These are phyloP conservation scores for Microbotryum silenes-acaulis DNA, from an alignment of 1,284 basidiomycete species.

Conservation along the genomic window DNA sequence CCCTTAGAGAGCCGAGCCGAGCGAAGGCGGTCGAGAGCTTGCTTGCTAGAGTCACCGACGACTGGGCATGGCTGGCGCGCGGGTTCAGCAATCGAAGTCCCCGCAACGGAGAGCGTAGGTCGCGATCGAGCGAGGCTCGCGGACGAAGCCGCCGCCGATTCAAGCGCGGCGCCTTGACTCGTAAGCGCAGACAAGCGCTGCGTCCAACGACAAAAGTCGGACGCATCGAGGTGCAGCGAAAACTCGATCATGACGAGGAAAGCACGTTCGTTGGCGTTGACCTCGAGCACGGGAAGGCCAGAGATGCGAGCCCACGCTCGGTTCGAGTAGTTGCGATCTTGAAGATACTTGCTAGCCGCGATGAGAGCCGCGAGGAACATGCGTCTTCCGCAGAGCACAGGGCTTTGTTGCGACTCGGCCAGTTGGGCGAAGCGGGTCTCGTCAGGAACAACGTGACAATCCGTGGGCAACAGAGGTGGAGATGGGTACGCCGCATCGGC, in stretches of 20 bases:
- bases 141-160: background rate
- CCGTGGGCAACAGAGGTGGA: background rate
- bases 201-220: conserved; percentile 30
- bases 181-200: conserved; percentile 16
- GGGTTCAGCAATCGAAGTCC: too few species aligned
- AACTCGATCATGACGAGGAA: conserved; percentile 44
- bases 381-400: conserved; percentile 73
- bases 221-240: conserved; percentile 39
- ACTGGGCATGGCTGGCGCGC: too few species aligned
- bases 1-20: too few species aligned
- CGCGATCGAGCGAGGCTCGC: too few species aligned
- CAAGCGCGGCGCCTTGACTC: background rate
- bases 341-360: conserved; percentile 81
- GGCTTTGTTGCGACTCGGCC: conserved; percentile 37
- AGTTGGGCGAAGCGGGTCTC: conserved; percentile 8
- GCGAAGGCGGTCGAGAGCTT: too few species aligned
- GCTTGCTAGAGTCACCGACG: too few species aligned
- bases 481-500: background rate
- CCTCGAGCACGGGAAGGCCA: conserved; percentile 42
- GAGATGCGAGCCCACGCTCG: conserved; percentile 70
- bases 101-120: too few species aligned
- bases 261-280: conserved; percentile 43
- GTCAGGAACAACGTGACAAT: background rate
- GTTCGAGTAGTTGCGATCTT: conserved; percentile 87
- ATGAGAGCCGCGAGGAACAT: conserved; percentile 82